Base-by-base conservation (phyloP, 2,329 filamentous ascomycete genomes). In the Cordyceps cateniannulata region DNA sequence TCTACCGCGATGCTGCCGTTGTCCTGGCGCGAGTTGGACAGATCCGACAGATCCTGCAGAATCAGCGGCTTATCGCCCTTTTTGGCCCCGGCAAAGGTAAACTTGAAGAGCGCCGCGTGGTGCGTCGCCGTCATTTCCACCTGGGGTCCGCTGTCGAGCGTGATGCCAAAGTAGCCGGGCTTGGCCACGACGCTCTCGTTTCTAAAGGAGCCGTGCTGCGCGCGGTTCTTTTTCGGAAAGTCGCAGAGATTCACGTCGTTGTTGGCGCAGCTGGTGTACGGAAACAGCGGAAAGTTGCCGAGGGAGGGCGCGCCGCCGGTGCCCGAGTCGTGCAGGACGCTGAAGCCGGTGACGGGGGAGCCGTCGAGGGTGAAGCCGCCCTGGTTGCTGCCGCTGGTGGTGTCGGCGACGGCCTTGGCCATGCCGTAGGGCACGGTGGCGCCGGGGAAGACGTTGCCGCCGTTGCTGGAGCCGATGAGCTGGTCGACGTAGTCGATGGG, bases 241-340 rank as follows among this genome's bases (percentile, higher is more conserved):
- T 75, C 76, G 70, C 88, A 90, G 8, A 76, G 75, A 66, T 89
- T 77, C 59, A 91, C 72, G 44, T 85, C 80, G 63, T 88, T 82
- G 16, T 76, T 79, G 0, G 81, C 77, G 64, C 88, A 91, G 45
- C 77, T 76, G 4, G 81, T 74, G 63, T 89, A 87, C 0, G 87
- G 80, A 64, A 91, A 91, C 1, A 91, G 75, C 0, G 89, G 85
- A 58, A 91, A 91, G 68, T 90, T 90, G 16, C 88, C 89, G 18
- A 91, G 73, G 4, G 85, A 90, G 0, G 87, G 83, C 1, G 73
- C 72, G 8, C 78, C 78, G 24, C 83, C 83, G 0, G 82, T 85
- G 1, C 83, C 83, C 2, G 79, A 82, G 66, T 85, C 83, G 67
- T 85, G 83, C 74, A 85, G 76, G 42, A 79, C 76, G 14, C 79